Percentiles rank a stretch among this genome's conserved stretches.
These are phyloP conservation scores for Penstemon eatonii DNA, from an alignment of 257 asterid genomes.

Conservation along the genomic window DNA sequence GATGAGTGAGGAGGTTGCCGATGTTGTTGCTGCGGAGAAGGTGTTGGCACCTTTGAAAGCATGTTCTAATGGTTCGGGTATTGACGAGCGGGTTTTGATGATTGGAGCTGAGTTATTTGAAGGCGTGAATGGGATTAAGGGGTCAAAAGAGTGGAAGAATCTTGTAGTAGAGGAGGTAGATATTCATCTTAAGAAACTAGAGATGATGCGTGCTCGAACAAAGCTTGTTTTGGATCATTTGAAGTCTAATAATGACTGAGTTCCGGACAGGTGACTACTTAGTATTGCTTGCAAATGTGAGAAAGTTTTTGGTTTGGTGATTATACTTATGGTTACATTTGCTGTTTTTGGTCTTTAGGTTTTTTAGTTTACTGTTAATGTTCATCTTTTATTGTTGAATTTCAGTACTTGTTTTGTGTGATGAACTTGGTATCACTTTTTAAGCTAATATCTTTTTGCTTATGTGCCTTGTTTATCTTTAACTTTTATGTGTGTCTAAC, in stretches of 20 bases:
- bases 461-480: too few relatives aligned
- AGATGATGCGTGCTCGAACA: slow-evolving; percentile 35
- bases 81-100: slow-evolving; percentile 42
- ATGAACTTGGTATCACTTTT: too few relatives aligned
- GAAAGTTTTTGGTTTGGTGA: too few relatives aligned
- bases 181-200: slow-evolving; percentile 29
- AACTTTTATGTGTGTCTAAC: too few relatives aligned
- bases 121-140: slow-evolving; percentile 27
- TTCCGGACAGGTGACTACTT: too few relatives aligned
- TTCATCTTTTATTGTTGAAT: too few relatives aligned
- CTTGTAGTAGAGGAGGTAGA: slow-evolving; percentile 38
- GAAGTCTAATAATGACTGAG: slow-evolving; percentile 7
- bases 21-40: background rate
- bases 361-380: too few relatives aligned
- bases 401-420: too few relatives aligned
- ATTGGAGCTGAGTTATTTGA: slow-evolving; percentile 34
- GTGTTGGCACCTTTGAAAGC: background rate
- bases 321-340: too few relatives aligned
- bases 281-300: too few relatives aligned
- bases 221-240: slow-evolving; percentile 39
- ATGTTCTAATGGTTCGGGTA: slow-evolving; percentile 10
- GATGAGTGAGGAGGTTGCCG: slow-evolving; percentile 21
- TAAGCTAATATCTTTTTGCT: too few relatives aligned
- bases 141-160: slow-evolving; percentile 41
- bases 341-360: too few relatives aligned